These are phyloP conservation scores for Geoglossum cookeanum DNA, from an alignment of 2,329 filamentous ascomycete species.

Conservation along the genomic window DNA sequence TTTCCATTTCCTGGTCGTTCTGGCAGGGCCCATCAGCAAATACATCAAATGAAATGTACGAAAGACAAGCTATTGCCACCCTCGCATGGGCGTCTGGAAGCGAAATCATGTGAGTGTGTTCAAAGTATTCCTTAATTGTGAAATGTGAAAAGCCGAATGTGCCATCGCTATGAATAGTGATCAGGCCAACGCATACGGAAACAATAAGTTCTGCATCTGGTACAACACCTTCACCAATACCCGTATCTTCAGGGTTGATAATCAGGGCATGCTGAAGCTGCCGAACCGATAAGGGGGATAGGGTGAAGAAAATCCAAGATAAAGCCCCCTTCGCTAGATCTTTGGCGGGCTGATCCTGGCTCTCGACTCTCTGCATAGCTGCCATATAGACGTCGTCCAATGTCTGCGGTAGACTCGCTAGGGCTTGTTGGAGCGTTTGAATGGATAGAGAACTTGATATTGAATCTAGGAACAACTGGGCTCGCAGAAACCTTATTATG, in stretches of 20 bases:
- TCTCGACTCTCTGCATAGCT: constrained; percentile 12
- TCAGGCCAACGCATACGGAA: constrained; percentile 23
- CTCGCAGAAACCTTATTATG: constrained; percentile 11
- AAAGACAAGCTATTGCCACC: constrained; percentile 15
- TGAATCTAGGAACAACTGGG: constrained; percentile 11
- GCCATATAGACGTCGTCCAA: constrained; percentile 13
- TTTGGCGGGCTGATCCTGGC: constrained; percentile 12
- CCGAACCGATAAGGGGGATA: constrained; percentile 9
- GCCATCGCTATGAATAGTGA: constrained; percentile 21
- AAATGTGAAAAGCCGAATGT: constrained; percentile 27
- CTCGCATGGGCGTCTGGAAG: constrained; percentile 12
- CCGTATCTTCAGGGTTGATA: constrained; percentile 8
- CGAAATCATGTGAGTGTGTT: constrained; percentile 14
- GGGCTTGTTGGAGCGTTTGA: constrained; percentile 8
- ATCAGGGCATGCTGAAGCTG: constrained; percentile 13
- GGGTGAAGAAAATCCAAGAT: constrained; percentile 10
- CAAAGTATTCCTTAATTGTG: constrained; percentile 28
- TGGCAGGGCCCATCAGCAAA: background rate
- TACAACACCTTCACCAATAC: constrained; percentile 10
- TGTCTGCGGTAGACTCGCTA: constrained; percentile 9
- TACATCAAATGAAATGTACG: constrained; percentile 19
- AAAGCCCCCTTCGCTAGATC: constrained; percentile 9
- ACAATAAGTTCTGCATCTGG: constrained; percentile 14
- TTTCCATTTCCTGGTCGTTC: background rate
- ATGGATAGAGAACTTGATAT: constrained; percentile 7